Base-by-base conservation (phyloP, 768 basidiomycete genomes). In the Panaeolus papilionaceus region DNA sequence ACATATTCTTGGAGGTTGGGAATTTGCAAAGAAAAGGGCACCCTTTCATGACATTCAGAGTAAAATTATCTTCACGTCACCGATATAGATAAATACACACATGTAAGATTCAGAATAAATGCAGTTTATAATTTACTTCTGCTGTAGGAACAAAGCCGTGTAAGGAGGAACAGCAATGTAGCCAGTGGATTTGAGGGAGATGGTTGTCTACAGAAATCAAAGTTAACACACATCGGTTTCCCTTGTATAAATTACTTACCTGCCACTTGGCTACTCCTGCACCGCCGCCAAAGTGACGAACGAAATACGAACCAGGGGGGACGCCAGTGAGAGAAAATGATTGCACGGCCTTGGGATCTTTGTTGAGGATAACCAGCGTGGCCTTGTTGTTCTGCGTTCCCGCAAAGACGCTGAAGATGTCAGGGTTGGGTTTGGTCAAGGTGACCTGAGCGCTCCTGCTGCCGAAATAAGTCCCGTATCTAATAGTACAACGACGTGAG, bases 191-290 rank as follows among this genome's bases (percentile, higher is more conserved):
- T 72, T 75, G 33, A 83, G 62, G 2, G 75, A 74, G 9, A 77
- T 75, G 3, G 75, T 81, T 0, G 79, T 78, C 78, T 78, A 39
- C 38, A 33, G 18, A 33, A 10, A 63, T 7, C n/a, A 5, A 9
- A 10, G 38, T 64, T 5, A 49, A 49, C 11, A 20, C 47, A 26
- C 12, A 16, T 11, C 11, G 16, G 9, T 23, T 26, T 49, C 6
- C 1, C 3, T 49, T 8, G 20, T 9, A 3, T 18, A 3, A 18
- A 49, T 49, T 23, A 49, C 81, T 69, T 67, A 84, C 84, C 82
- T 87, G 85, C 81, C 81, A 87, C 76, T 86, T 86, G 16, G 85
- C 85, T 16, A 84, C 70, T 7, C 86, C 86, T 9, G 85, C 82
- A 38, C 72, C 77, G 61, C 85, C 86, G 69, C 86, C 86, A 69